These are phyloP conservation scores for Diaporthe helianthi DNA, from an alignment of 2,329 filamentous ascomycete species.

Conservation along the genomic window DNA sequence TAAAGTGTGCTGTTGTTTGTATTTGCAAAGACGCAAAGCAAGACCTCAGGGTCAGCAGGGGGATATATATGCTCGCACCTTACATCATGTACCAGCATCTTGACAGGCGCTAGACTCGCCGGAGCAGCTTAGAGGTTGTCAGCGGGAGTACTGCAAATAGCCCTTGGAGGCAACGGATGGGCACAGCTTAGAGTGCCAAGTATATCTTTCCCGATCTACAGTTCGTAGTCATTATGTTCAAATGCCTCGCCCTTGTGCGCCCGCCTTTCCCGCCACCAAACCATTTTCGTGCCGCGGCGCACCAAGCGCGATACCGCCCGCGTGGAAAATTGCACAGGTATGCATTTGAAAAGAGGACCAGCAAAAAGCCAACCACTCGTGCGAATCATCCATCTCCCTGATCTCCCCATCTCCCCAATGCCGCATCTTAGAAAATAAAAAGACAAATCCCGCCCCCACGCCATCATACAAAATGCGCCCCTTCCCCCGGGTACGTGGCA, in stretches of 20 bases:
- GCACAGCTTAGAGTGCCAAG: conserved; percentile 12
- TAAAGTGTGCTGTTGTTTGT: not conserved
- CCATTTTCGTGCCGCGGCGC: not conserved
- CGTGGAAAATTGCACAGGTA: conserved; percentile 25
- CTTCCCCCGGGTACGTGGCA: not conserved
- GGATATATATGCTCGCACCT: conserved; percentile 14
- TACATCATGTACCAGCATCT: conserved; percentile 1
- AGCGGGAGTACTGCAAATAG: not conserved
- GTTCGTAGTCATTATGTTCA: conserved; percentile 11
- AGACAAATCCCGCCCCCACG: not conserved
- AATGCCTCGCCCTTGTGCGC: conserved; percentile 19
- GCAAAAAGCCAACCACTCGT: conserved; percentile 12
- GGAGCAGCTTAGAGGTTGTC: not conserved
- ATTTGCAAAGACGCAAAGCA: conserved; percentile 14
- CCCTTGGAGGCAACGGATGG: not conserved
- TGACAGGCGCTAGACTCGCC: not conserved
- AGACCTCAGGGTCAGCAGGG: conserved; percentile 31
- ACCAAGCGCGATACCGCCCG: conserved; percentile 8
- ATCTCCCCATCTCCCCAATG: not conserved
- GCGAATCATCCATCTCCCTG: not conserved
- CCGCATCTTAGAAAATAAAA: not conserved
- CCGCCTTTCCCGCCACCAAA: not conserved
- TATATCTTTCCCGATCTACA: conserved; percentile 21
- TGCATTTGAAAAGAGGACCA: conserved; percentile 19
- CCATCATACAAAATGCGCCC: conserved; percentile 8